Base-by-base conservation (phyloP, 768 basidiomycete species). In the Amanita polypyramis region DNA sequence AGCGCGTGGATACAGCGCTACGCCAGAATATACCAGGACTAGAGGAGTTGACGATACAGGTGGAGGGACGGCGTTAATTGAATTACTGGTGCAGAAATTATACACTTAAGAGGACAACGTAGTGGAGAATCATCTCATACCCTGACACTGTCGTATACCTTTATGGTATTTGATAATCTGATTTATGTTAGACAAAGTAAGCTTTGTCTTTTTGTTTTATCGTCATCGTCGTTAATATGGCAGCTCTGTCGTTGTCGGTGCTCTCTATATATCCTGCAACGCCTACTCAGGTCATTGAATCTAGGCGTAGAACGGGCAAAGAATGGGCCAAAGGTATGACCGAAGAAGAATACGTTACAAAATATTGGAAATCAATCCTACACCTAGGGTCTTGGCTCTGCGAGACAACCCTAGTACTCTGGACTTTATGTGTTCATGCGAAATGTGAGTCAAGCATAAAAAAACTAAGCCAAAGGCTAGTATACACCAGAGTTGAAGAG, bases 31-130 rank as follows among this genome's bases (percentile, higher is more conserved):
- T 99, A 60, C 68, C 74, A 6, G 92, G 90, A 30, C 64, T 99
- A 35, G 85, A 87, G 54, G 91, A 98, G 65, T 64, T 99, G 51
- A 89, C 86, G 2, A 83, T 99, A 55, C 95, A 99, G 64, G 73
- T 94, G 11, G 90, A 91, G 42, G 69, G 65, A 41, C 40, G 19
- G n/a, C 33, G 19, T 9, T 41, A 40, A 32, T 23, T 33, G 4
- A 40, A 32, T 23, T 33, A 10, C 19, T 29, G 20, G 17, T 39
- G 32, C 32, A 33, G 10, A 17, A 15, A 43, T 27, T 43, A 17
- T 17, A 21, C 8, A 40, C 14, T 32, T 27, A 27, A 27, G 7
- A 27, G 23, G 23, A 43, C 25, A 29, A 43, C 23, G 23, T 29
- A 43, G 8, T 45, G 35, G 3, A n/a, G 10, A 27, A 27, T 27